These are phyloP conservation scores for Schwanniomyces occidentalis DNA, from an alignment of 805 yeast species.

Conservation along the genomic window DNA sequence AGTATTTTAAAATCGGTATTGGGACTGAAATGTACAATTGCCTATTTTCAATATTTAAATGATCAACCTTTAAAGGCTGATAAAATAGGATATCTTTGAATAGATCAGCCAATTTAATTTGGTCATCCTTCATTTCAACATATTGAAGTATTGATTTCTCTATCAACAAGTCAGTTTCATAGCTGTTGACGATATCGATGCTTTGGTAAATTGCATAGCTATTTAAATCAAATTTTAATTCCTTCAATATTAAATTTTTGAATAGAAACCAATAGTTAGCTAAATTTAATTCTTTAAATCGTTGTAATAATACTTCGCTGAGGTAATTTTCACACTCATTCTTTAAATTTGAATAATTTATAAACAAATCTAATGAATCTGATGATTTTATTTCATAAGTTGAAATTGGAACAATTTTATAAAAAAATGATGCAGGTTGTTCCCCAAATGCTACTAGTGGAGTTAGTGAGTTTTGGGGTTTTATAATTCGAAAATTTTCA, in stretches of 20 bases:
- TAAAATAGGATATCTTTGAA: slow-evolving; percentile 1
- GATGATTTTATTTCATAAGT: slow-evolving; percentile 17
- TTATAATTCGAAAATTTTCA: slow-evolving; percentile 23
- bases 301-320: slow-evolving; percentile 11
- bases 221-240: slow-evolving; percentile 29
- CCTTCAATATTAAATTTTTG: slow-evolving; percentile 16
- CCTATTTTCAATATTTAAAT: slow-evolving; percentile 4
- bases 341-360: slow-evolving; percentile 47
- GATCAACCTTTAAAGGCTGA: not conserved
- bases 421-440: slow-evolving; percentile 68
- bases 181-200: slow-evolving; percentile 18
- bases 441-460: slow-evolving; percentile 59
- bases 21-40: slow-evolving; percentile 55
- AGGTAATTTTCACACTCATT: slow-evolving; percentile 41
- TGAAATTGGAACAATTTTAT: slow-evolving; percentile 40
- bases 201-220: slow-evolving; percentile 24
- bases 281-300: slow-evolving; percentile 11
- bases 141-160: slow-evolving; percentile 12
- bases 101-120: slow-evolving; percentile 8
- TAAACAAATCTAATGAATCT: slow-evolving; percentile 42
- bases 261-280: slow-evolving; percentile 24
- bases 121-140: slow-evolving; percentile 9
- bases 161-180: slow-evolving; percentile 15
- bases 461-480: slow-evolving; percentile 18
- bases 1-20: slow-evolving; percentile 58